A percentile compares a stretch with the other conserved stretches of the same genome.
Conservation (phyloP, 305 asterid species). For the Fraxinus greggii region DNA sequence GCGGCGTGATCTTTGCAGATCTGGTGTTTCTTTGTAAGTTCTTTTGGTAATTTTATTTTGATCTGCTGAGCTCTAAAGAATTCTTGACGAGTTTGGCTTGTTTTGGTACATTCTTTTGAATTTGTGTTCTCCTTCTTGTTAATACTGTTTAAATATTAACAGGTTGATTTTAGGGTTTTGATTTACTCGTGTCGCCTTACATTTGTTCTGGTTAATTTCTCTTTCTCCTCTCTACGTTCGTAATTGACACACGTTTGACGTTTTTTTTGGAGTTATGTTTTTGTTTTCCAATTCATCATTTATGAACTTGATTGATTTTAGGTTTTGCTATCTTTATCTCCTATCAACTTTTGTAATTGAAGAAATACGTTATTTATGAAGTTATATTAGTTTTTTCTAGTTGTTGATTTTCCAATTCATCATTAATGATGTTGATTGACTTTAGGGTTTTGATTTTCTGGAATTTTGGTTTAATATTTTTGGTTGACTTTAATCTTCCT, state of each 20-base stretch:
- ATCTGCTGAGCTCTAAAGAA: not conserved
- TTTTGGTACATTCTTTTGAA: not conserved
- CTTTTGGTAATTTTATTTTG: not conserved
- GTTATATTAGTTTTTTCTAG: not conserved
- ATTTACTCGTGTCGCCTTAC: not conserved
- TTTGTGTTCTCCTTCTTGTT: not conserved
- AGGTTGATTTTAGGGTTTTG: constrained; percentile 28
- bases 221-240: not conserved
- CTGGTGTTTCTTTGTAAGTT: constrained; percentile 23
- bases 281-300: not conserved
- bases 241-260: not conserved
- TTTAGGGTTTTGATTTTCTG: not conserved
- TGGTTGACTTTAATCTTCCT: not conserved
- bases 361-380: not conserved
- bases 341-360: not conserved
- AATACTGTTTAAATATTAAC: not conserved
- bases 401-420: not conserved
- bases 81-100: not conserved
- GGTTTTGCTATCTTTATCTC: not conserved
- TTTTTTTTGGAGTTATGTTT: not conserved
- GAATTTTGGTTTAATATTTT: not conserved
- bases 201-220: not conserved
- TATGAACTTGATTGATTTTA: constrained; percentile 4
- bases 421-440: not conserved
- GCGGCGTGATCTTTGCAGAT: constrained; percentile 34